phyloP scores from a whole-genome alignment of 371 early-diverging fungal species.

The Apophysomyces ossiformis region DNA sequence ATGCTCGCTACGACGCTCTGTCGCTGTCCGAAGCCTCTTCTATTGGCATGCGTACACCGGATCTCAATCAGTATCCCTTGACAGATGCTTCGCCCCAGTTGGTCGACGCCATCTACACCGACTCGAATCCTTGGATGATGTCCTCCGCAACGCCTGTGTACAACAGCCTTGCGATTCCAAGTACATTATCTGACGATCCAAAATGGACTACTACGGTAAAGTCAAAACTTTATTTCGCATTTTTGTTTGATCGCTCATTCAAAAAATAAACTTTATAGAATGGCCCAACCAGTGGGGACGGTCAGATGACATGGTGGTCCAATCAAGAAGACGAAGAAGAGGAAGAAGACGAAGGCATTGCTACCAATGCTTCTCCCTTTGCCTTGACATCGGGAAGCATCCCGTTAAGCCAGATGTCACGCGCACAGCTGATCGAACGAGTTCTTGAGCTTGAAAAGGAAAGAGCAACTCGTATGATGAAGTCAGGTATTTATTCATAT shows the following conservation, averaged over 20 bases:
- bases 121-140: slow-evolving; percentile 2
- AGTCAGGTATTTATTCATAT: slow-evolving; percentile 9
- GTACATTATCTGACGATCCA: not conserved
- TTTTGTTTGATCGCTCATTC: not conserved
- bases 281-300: slow-evolving; percentile 8
- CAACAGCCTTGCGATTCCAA: slow-evolving; percentile 5
- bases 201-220: slow-evolving; percentile 2
- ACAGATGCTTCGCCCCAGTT: not conserved
- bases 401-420: slow-evolving; percentile 14
- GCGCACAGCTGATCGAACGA: slow-evolving; percentile 41
- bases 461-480: slow-evolving; percentile 8
- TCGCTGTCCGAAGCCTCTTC: slow-evolving; percentile 10
- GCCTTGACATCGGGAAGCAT: slow-evolving; percentile 3
- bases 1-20: slow-evolving; percentile 1
- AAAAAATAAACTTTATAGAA: not conserved
- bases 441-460: slow-evolving; percentile 42
- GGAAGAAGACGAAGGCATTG: not conserved
- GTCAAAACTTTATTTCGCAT: not conserved
- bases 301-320: slow-evolving; percentile 10
- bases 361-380: not conserved
- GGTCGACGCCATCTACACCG: slow-evolving; percentile 2
- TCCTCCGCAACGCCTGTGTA: not conserved
- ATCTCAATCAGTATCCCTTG: not conserved
- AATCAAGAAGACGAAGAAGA: slow-evolving; percentile 4
- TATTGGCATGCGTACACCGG: slow-evolving; percentile 5